Percentiles rank a stretch among this genome's conserved stretches.
These are phyloP conservation scores for Epichloe uncinata DNA, from an alignment of 2,329 filamentous ascomycete genomes.

Conservation along the genomic window DNA sequence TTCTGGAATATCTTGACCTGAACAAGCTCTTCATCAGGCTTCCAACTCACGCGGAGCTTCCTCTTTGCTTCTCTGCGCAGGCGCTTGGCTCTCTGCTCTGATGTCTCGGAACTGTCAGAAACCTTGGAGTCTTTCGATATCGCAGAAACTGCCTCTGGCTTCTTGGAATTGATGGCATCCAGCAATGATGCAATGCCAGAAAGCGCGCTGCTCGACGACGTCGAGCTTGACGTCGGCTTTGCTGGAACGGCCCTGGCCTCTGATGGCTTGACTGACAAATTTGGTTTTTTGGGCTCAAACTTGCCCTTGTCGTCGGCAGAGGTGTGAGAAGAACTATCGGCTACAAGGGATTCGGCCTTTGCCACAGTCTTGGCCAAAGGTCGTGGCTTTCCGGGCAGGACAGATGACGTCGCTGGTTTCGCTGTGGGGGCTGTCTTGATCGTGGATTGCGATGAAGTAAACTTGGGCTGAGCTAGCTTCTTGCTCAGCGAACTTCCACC, in stretches of 20 bases:
- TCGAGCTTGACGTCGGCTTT: slow-evolving; percentile 7
- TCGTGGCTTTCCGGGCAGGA: slow-evolving; percentile 36
- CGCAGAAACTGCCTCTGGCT: slow-evolving; percentile 24
- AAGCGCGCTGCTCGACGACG: slow-evolving; percentile 15
- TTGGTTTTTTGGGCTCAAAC: slow-evolving; percentile 14
- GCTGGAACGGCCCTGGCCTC: slow-evolving; percentile 15
- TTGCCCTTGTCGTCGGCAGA: slow-evolving; percentile 20
- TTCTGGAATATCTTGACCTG: slow-evolving; percentile 58
- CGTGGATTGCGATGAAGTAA: slow-evolving; percentile 14
- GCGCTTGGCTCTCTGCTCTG: slow-evolving; percentile 53
- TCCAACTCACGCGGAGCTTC: slow-evolving; percentile 58
- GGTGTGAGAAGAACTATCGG: slow-evolving; percentile 14
- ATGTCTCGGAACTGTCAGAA: slow-evolving; percentile 46
- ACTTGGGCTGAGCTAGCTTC: slow-evolving; percentile 25
- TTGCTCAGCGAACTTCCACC: slow-evolving; percentile 24
- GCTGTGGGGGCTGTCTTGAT: slow-evolving; percentile 17
- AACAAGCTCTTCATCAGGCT: slow-evolving; percentile 51
- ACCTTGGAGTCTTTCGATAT: slow-evolving; percentile 38
- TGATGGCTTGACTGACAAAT: slow-evolving; percentile 9
- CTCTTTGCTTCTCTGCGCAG: slow-evolving; percentile 60
- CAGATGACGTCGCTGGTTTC: slow-evolving; percentile 20
- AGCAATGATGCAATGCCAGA: slow-evolving; percentile 43
- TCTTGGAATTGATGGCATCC: slow-evolving; percentile 34
- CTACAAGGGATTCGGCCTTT: slow-evolving; percentile 21
- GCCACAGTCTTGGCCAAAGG: slow-evolving; percentile 26